These are phyloP conservation scores for Nicotiana rustica DNA, from an alignment of 305 asterid genomes.

Conservation along the genomic window DNA sequence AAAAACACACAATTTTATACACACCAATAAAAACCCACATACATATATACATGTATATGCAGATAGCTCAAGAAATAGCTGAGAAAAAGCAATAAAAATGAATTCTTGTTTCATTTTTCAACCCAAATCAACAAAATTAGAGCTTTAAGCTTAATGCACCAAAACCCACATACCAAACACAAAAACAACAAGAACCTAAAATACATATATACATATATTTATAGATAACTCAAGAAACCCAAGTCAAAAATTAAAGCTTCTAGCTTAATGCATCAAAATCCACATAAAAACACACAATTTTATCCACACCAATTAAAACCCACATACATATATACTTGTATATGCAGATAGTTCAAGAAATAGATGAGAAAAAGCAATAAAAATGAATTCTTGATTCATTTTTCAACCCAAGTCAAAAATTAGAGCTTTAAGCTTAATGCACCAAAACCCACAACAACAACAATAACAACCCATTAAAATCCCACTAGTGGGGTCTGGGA, in stretches of 20 bases:
- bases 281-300: background rate
- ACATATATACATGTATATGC: too few species aligned
- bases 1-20: too few species aligned
- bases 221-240: background rate
- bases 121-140: too few species aligned
- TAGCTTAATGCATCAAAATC: background rate
- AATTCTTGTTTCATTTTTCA: background rate
- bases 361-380: background rate
- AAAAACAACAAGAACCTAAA: too few species aligned
- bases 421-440: background rate
- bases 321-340: background rate
- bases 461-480: too few species aligned
- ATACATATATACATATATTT: background rate
- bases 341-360: background rate
- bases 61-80: too few species aligned
- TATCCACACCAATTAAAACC: background rate
- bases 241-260: background rate
- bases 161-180: too few species aligned
- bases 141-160: too few species aligned
- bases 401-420: constrained; percentile 8
- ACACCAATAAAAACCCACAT: too few species aligned
- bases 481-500: too few species aligned
- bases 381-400: constrained; percentile 3
- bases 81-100: too few species aligned
- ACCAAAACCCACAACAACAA: background rate